Conservation (phyloP, 306 rosid species). For the Astragalus glycyphyllos region DNA sequence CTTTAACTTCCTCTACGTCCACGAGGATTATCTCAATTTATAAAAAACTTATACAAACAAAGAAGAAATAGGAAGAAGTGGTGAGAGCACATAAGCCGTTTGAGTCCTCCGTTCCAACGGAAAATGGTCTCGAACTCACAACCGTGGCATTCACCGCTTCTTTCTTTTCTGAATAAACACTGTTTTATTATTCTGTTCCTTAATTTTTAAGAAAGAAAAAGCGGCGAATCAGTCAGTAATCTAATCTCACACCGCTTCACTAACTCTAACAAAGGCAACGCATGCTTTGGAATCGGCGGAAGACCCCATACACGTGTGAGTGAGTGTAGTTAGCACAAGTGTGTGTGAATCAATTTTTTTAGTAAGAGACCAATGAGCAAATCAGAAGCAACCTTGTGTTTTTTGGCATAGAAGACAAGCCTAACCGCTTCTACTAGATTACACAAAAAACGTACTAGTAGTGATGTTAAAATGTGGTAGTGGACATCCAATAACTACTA, state of each 20-base stretch:
- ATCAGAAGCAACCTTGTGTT: neutral
- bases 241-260: constrained; percentile 37
- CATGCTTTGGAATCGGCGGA: constrained; percentile 9
- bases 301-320: neutral
- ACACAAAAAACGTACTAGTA: neutral
- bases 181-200: neutral
- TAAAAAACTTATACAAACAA: no score
- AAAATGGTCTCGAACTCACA: neutral
- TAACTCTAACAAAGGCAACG: neutral
- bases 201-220: neutral
- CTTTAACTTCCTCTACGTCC: no score
- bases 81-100: neutral
- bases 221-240: constrained; percentile 35
- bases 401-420: neutral
- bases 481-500: neutral
- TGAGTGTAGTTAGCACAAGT: neutral
- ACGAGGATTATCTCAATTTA: no score
- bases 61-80: constrained; percentile 4
- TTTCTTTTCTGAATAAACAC: neutral
- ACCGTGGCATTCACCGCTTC: constrained; percentile 47
- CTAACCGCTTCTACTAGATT: constrained; percentile 28
- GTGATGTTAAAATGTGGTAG: neutral
- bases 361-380: neutral
- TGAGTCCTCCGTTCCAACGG: constrained; percentile 11
- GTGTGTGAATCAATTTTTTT: neutral